Evolutionary conservation across 148 eudicot species (phyloP).

Genomic region (Dysphania ambrosioides): DNA sequence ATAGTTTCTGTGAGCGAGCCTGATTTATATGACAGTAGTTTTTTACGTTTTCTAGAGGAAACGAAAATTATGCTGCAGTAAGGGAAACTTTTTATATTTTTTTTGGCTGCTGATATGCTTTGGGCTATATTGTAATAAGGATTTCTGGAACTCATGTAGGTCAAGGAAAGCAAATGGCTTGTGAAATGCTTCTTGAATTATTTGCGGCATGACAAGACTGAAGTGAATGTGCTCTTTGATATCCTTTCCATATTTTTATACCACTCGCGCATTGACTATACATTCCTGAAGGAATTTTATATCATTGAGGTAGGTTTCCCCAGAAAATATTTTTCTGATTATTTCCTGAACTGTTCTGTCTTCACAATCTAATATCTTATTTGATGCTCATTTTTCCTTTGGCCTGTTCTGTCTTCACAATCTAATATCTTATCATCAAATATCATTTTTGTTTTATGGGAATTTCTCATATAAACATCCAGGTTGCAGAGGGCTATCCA

Average conservation of each 20-base stretch:
- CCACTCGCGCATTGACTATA: conserved; percentile 85
- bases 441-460: conserved; percentile 1
- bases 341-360: background rate
- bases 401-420: background rate
- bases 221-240: conserved; percentile 90
- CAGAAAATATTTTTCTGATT: background rate
- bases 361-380: background rate
- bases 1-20: background rate
- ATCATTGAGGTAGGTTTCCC: conserved; percentile 71
- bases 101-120: background rate
- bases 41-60: background rate
- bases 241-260: conserved; percentile 81
- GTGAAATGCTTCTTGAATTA: conserved; percentile 97
- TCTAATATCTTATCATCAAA: background rate
- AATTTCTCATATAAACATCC: conserved; percentile 12
- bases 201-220: conserved; percentile 85
- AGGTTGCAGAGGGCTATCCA: conserved; percentile 96
- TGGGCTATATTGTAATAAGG: background rate
- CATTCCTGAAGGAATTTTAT: conserved; percentile 94
- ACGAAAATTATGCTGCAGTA: background rate
- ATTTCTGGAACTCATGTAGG: conserved; percentile 36
- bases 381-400: background rate
- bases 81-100: background rate
- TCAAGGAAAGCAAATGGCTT: conserved; percentile 99
- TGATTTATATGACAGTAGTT: background rate